Evolutionary conservation across 1,284 basidiomycete genomes (phyloP).

Genomic region (Malassezia cuniculi): DNA sequence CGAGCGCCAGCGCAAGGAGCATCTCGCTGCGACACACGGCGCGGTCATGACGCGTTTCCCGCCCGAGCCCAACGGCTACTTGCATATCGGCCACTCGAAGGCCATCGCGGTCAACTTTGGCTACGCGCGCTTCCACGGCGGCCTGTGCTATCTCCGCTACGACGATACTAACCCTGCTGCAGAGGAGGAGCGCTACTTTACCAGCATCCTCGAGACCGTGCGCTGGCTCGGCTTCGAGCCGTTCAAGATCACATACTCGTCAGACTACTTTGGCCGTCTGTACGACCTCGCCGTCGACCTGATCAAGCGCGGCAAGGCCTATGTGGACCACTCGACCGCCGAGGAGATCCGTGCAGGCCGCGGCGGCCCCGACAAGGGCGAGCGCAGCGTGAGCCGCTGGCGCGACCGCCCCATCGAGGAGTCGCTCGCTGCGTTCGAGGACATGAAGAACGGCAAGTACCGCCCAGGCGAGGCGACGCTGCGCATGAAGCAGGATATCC

Average conservation of each 20-base stretch:
- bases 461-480: conserved; percentile 78
- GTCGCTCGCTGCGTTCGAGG: conserved; percentile 74
- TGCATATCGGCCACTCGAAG: conserved; percentile 92
- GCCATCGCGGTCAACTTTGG: conserved; percentile 98
- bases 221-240: conserved; percentile 97
- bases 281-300: conserved; percentile 83
- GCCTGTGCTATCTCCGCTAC: conserved; percentile 82
- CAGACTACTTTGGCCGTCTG: conserved; percentile 84
- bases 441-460: conserved; percentile 84
- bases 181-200: conserved; percentile 89
- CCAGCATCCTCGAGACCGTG: conserved; percentile 86
- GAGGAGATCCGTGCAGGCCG: conserved; percentile 81
- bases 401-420: conserved; percentile 70
- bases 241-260: conserved; percentile 97
- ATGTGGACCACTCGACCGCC: conserved; percentile 88
- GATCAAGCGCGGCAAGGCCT: conserved; percentile 79
- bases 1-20: conserved; percentile 63
- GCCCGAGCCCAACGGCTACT: conserved; percentile 91
- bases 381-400: conserved; percentile 72
- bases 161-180: conserved; percentile 99
- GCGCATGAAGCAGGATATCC: conserved; percentile 93
- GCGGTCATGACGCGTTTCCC: conserved; percentile 91
- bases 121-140: conserved; percentile 79
- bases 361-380: conserved; percentile 69
- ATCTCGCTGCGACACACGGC: conserved; percentile 68